These are phyloP conservation scores for Pseudevernia furfuracea DNA, from an alignment of 495 filamentous ascomycete species.

Conservation along the genomic window DNA sequence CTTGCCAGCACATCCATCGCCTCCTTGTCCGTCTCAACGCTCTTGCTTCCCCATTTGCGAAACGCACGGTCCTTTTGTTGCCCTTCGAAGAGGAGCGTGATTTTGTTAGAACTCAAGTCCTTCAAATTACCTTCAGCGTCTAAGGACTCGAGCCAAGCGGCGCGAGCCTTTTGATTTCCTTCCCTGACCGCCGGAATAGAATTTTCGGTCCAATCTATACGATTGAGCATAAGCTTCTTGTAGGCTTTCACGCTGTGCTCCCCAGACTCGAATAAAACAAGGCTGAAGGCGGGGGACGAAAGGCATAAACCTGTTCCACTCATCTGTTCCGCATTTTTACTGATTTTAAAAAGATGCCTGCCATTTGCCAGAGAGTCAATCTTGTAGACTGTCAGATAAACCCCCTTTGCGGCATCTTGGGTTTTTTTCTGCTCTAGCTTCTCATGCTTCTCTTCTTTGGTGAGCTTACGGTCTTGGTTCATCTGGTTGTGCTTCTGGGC, in stretches of 20 bases:
- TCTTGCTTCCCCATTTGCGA: slow-evolving; percentile 73
- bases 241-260: slow-evolving; percentile 70
- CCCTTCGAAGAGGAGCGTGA: slow-evolving; percentile 78
- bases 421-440: slow-evolving; percentile 79
- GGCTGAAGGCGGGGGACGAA: slow-evolving; percentile 75
- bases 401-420: slow-evolving; percentile 77
- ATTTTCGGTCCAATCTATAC: slow-evolving; percentile 92
- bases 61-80: slow-evolving; percentile 71
- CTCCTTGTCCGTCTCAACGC: slow-evolving; percentile 81
- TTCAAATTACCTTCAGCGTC: slow-evolving; percentile 73
- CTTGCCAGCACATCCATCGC: slow-evolving; percentile 73
- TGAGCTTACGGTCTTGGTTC: slow-evolving; percentile 86
- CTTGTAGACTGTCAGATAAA: slow-evolving; percentile 77
- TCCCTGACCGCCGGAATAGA: slow-evolving; percentile 55
- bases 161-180: slow-evolving; percentile 52
- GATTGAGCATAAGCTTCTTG: slow-evolving; percentile 83
- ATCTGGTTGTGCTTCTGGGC: slow-evolving; percentile 61
- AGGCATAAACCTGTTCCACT: slow-evolving; percentile 80
- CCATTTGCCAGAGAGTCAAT: slow-evolving; percentile 82
- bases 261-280: slow-evolving; percentile 90
- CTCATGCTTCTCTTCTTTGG: slow-evolving; percentile 79
- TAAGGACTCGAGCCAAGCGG: slow-evolving; percentile 66
- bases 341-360: slow-evolving; percentile 86
- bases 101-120: slow-evolving; percentile 72
- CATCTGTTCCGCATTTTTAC: slow-evolving; percentile 82